These are phyloP conservation scores for Megacollybia platyphylla DNA, from an alignment of 1,284 basidiomycete species.

Conservation along the genomic window DNA sequence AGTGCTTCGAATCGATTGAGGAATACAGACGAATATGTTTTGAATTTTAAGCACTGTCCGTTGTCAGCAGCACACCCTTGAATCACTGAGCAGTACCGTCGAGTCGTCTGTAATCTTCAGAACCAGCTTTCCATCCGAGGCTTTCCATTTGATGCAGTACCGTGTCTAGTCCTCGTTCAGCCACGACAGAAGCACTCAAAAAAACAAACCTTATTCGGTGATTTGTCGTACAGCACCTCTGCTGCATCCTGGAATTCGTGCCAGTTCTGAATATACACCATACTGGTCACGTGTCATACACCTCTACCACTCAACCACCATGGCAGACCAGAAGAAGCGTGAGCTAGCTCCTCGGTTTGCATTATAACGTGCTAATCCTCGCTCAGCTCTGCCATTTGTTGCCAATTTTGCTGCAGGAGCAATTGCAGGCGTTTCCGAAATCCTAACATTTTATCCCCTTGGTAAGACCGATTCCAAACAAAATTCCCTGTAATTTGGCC, in stretches of 20 bases:
- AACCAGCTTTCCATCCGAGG: constrained; percentile 72
- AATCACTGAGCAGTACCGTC: constrained; percentile 43
- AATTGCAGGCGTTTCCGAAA: constrained; percentile 81
- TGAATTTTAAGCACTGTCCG: constrained; percentile 83
- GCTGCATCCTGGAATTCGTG: constrained; percentile 79
- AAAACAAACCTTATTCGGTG: constrained; percentile 52
- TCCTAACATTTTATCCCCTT: constrained; percentile 87
- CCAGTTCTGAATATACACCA: constrained; percentile 74
- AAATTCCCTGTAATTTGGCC: constrained; percentile 1
- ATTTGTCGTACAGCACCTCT: constrained; percentile 66
- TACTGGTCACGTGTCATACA: constrained; percentile 8
- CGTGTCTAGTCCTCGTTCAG: constrained; percentile 41
- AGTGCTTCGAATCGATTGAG: constrained; percentile 90
- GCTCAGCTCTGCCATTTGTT: constrained; percentile 66
- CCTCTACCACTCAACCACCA: background rate
- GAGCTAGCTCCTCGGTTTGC: background rate
- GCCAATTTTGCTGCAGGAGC: constrained; percentile 88
- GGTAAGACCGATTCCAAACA: constrained; percentile 34
- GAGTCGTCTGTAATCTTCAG: constrained; percentile 86
- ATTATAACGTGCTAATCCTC: background rate
- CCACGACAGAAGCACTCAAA: constrained; percentile 1
- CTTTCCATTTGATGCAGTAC: constrained; percentile 82
- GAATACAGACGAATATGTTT: constrained; percentile 85
- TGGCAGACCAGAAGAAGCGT: constrained; percentile 9
- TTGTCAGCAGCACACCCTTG: background rate